Evolutionary conservation across 148 eudicot genomes (phyloP).

Genomic region (Rhododendron williamsianum): DNA sequence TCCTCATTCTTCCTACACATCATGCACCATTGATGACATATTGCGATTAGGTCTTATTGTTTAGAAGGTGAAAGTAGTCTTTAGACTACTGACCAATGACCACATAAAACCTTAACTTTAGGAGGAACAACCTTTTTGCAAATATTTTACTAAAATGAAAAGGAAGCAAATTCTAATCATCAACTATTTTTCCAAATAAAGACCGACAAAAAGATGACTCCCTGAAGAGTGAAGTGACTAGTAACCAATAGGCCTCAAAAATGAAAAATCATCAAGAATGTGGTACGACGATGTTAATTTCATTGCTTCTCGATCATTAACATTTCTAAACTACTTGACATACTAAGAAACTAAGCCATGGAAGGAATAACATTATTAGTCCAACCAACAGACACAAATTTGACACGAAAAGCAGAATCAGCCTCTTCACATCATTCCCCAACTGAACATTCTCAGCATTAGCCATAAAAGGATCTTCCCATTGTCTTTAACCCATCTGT

Average conservation of each 20-base stretch:
- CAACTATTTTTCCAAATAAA: not conserved
- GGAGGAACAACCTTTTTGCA: not conserved
- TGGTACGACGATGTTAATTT: not conserved
- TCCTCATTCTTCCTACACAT: not conserved
- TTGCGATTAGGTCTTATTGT: not conserved
- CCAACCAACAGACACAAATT: not conserved
- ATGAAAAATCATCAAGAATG: not conserved
- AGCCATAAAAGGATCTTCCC: not conserved
- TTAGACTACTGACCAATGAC: not conserved
- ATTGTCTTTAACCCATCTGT: not conserved
- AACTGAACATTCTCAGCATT: not conserved
- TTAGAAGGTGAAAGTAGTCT: not conserved
- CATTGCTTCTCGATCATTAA: not conserved
- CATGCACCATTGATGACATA: not conserved
- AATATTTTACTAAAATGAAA: not conserved
- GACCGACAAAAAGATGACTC: not conserved
- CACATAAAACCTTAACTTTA: not conserved
- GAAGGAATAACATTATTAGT: not conserved
- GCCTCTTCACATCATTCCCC: not conserved
- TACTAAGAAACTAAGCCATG: not conserved
- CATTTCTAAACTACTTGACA: not conserved
- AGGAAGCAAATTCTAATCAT: not conserved
- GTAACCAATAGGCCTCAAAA: not conserved
- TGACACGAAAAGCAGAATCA: not conserved
- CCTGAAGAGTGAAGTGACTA: not conserved